These are phyloP conservation scores for Candida tibetensis DNA, from an alignment of 805 yeast species.

Conservation along the genomic window DNA sequence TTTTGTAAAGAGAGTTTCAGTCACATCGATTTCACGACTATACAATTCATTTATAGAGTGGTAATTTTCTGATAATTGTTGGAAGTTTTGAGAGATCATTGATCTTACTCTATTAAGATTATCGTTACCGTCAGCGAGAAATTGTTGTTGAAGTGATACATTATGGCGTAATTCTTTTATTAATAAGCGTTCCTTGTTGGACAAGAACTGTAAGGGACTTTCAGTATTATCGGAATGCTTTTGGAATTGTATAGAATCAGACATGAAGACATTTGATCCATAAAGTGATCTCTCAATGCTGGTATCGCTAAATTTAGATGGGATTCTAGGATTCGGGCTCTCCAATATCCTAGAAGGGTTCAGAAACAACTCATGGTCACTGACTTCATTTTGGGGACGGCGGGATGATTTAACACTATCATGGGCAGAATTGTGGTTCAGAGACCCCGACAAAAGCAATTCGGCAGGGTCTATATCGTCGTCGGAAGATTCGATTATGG, in stretches of 20 bases:
- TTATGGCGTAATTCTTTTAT: slow-evolving; percentile 22
- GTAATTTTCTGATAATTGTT: slow-evolving; percentile 41
- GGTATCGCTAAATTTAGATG: neutral
- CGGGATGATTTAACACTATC: neutral
- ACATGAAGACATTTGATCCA: neutral
- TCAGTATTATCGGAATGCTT: slow-evolving; percentile 4
- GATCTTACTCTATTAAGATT: slow-evolving; percentile 27
- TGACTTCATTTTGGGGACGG: neutral
- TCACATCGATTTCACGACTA: slow-evolving; percentile 30
- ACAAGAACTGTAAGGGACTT: slow-evolving; percentile 31
- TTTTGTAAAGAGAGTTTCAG: slow-evolving; percentile 21
- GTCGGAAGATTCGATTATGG: slow-evolving; percentile 10
- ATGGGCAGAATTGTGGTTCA: slow-evolving; percentile 1
- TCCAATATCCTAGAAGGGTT: slow-evolving; percentile 16
- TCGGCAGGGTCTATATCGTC: slow-evolving; percentile 17
- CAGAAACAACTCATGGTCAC: slow-evolving; percentile 18
- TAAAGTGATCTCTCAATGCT: neutral
- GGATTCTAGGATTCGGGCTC: neutral
- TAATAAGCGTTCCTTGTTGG: slow-evolving; percentile 25
- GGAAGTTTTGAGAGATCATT: slow-evolving; percentile 26
- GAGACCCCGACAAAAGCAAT: slow-evolving; percentile 11
- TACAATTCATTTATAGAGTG: slow-evolving; percentile 48
- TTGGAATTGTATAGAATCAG: neutral
- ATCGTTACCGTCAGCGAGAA: slow-evolving; percentile 33
- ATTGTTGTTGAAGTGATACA: slow-evolving; percentile 21